Percentiles rank a stretch among this genome's conserved stretches.
Evolutionary conservation across 2,329 filamentous ascomycete species (phyloP).

Genomic region (Colletotrichum falcatum): DNA sequence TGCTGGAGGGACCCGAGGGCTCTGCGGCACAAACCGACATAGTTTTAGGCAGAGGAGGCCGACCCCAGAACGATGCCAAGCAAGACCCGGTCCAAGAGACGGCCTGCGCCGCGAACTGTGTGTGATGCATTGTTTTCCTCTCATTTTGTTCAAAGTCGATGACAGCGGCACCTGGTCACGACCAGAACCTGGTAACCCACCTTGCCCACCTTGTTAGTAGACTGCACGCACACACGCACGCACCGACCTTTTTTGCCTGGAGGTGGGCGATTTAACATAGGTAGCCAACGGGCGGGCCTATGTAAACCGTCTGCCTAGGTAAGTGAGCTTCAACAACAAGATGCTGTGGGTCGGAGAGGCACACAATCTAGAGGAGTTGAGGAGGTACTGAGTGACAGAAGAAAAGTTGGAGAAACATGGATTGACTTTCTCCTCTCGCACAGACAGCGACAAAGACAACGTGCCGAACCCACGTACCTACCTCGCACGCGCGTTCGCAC

Average conservation of each 20-base stretch:
- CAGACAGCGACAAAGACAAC: conserved; percentile 12
- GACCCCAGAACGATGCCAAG: not conserved
- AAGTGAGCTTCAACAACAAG: not conserved
- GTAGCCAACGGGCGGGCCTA: no score
- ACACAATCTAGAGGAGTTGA: no score
- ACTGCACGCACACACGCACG: not conserved
- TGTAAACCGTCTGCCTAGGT: no score
- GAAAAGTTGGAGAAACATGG: not conserved
- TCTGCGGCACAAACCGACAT: not conserved
- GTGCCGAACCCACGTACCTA: not conserved
- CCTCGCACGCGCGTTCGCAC: no score
- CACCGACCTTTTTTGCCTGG: not conserved
- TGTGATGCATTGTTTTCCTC: not conserved
- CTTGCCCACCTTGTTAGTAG: not conserved
- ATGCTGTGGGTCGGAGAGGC: not conserved
- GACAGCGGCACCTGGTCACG: conserved; percentile 36
- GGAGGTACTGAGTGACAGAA: no score
- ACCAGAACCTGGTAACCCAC: conserved; percentile 8
- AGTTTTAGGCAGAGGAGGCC: not conserved
- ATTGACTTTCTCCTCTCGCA: not conserved
- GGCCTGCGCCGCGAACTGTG: not conserved
- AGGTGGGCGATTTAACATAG: not conserved
- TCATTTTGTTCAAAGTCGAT: not conserved
- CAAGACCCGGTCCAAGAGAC: not conserved
- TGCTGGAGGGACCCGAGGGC: not conserved